Evolutionary conservation across 164 flowering plant genomes (phyloP).

Genomic region (Vitis riparia): DNA sequence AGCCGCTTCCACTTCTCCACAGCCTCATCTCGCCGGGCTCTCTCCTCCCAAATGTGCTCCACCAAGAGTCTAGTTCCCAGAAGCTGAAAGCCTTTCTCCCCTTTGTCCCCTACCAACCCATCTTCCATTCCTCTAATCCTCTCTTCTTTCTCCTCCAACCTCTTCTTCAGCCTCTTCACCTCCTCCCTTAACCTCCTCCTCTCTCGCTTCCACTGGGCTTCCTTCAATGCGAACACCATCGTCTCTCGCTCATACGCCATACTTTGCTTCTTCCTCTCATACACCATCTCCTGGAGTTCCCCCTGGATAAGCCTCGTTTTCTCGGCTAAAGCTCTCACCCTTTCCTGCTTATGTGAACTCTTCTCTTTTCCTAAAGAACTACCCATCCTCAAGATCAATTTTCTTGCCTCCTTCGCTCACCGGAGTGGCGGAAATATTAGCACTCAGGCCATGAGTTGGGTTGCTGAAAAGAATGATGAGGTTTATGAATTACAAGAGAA

Average conservation of each 20-base stretch:
- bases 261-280: constrained; percentile 40
- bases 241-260: constrained; percentile 34
- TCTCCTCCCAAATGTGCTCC: constrained; percentile 57
- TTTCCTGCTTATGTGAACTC: constrained; percentile 1
- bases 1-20: constrained; percentile 82
- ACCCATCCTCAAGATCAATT: constrained; percentile 32
- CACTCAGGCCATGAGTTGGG: too few relatives aligned
- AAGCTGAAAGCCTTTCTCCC: constrained; percentile 24
- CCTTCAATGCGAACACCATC: constrained; percentile 39
- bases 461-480: too few relatives aligned
- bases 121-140: constrained; percentile 25
- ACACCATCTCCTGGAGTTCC: constrained; percentile 36
- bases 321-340: constrained; percentile 21
- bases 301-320: constrained; percentile 36
- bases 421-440: too few relatives aligned
- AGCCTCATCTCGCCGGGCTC: constrained; percentile 56
- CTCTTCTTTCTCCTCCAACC: constrained; percentile 41
- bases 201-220: constrained; percentile 55
- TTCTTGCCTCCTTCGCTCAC: background rate
- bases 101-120: constrained; percentile 8
- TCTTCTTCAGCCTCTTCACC: constrained; percentile 32
- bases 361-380: constrained; percentile 23
- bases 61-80: constrained; percentile 26
- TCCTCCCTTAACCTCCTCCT: constrained; percentile 43
- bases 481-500: too few relatives aligned